Percentiles rank a stretch among this genome's conserved stretches.
Conservation (phyloP, 1,284 basidiomycete genomes). For the Mycena citricolor region DNA sequence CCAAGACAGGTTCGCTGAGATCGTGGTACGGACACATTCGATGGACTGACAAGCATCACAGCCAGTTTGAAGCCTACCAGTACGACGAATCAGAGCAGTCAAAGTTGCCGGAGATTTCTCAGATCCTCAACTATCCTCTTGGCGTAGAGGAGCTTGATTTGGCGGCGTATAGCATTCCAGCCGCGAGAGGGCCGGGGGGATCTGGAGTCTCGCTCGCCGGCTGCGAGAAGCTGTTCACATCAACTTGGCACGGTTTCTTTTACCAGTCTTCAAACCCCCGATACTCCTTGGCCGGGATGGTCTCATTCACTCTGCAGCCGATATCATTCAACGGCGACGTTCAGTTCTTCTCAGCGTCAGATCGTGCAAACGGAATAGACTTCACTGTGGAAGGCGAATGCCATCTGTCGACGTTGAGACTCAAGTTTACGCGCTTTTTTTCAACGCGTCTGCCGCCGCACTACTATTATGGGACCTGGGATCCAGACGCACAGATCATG, state of each 20-base stretch:
- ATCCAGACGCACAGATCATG: conserved; percentile 8
- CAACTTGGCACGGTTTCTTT: conserved; percentile 8
- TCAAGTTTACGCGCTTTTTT: conserved; percentile 19
- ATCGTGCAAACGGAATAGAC: conserved; percentile 19
- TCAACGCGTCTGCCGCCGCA: conserved; percentile 17
- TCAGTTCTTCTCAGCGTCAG: conserved; percentile 10
- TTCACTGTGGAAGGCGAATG: conserved; percentile 22
- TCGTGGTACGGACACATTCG: no score
- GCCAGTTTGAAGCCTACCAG: conserved; percentile 21
- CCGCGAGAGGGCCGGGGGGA: conserved; percentile 1
- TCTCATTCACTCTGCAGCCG: conserved; percentile 3
- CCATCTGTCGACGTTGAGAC: conserved; percentile 10
- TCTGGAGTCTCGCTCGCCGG: conserved; percentile 12
- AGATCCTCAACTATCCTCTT: conserved; percentile 27
- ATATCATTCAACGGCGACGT: conserved; percentile 11
- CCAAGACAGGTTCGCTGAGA: no score
- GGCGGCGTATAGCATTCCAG: conserved; percentile 20
- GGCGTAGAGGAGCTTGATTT: conserved; percentile 24
- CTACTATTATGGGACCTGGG: conserved; percentile 18
- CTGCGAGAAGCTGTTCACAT: conserved; percentile 23
- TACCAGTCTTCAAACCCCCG: not conserved
- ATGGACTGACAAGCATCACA: no score
- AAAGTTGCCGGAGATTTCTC: conserved; percentile 18
- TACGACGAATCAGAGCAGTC: conserved; percentile 23
- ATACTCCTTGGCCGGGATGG: not conserved